Evolutionary conservation across 2,329 filamentous ascomycete species (phyloP), one percentile per base, ranked within the genome.

Genomic region (Aspergillus fructus): DNA sequence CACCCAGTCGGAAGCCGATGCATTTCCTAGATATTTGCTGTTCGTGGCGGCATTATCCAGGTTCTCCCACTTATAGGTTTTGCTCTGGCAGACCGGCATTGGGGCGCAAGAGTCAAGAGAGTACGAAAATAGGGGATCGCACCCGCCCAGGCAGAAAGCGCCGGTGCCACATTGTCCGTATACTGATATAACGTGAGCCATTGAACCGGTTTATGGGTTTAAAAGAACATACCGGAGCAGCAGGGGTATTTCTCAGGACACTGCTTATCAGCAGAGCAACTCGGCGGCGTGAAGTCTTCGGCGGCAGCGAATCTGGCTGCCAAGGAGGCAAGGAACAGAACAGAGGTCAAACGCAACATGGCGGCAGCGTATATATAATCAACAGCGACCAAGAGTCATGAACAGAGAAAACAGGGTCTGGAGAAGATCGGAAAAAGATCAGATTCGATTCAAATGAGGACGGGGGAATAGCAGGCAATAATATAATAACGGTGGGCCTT

Each of bases 61-160:
- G 66, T 82, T 85, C 66, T 86, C 81, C 80, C 96, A 90, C 56
- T 83, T 85, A 81, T 91, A 91, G 51, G 83, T 86, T 68, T 84
- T 84, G 74, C 83, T 85, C 79, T 91, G 72, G 81, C 94, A 99
- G 30, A 91, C 83, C 5, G 94, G 93, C 56, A 83, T 88, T 15
- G 94, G 91, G 7, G 90, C 86, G 76, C 94, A 99, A 2, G 93
- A 87, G 64, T 96, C 86, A 66, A 97, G 83, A 12, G 85, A 85
- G 79, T 87, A 89, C 48, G 93, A 97, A 78, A 88, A 88, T 71
- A 87, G 84, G 33, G 92, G 90, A 72, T 97, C 93, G 79, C 94
- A 99, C 62, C 94, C 94, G 68, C 94, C 94, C 19, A 99, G 85
- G 71, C 94, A 99, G 83, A 90, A 97, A 55, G 93, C 94, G 68